These are phyloP conservation scores for Capsicum baccatum DNA, from an alignment of 257 asterid genomes.

Conservation along the genomic window DNA sequence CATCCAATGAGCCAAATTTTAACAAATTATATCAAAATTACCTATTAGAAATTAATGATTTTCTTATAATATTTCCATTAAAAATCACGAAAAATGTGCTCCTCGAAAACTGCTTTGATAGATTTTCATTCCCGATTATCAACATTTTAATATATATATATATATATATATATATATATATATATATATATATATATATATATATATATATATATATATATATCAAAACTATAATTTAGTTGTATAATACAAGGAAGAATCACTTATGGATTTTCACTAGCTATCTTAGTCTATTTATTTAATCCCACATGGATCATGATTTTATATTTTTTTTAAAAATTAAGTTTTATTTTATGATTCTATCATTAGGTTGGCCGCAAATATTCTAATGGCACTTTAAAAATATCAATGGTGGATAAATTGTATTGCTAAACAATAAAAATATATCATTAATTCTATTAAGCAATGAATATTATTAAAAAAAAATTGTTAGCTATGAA, in stretches of 20 bases:
- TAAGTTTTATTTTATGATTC: not conserved
- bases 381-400: not conserved
- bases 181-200: not conserved
- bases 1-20: too few relatives aligned
- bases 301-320: not conserved
- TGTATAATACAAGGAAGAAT: not conserved
- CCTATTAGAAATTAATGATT: not conserved
- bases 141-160: not conserved
- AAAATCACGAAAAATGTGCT: not conserved
- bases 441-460: not conserved
- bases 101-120: too few relatives aligned
- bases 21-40: too few relatives aligned
- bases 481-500: not conserved
- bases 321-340: not conserved
- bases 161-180: not conserved
- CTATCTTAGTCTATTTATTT: not conserved
- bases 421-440: too few relatives aligned
- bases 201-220: too few relatives aligned
- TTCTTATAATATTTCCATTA: fast-evolving
- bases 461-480: too few relatives aligned
- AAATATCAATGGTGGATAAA: not conserved
- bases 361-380: not conserved
- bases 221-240: too few relatives aligned
- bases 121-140: too few relatives aligned
- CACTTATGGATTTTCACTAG: not conserved